phyloP scores from a whole-genome alignment of 345 rosid species.

The Brassica cretica region DNA sequence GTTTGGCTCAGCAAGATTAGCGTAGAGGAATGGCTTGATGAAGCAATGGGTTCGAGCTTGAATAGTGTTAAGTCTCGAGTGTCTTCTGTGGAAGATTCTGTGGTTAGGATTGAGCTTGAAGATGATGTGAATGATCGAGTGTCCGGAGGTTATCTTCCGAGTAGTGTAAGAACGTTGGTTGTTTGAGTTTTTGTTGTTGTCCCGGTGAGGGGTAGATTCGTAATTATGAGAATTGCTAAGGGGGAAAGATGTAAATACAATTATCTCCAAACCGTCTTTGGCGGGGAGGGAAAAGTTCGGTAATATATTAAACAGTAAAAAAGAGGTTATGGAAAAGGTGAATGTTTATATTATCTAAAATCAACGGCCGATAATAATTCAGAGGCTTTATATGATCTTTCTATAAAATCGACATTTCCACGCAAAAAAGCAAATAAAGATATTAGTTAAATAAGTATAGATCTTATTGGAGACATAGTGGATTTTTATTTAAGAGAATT shows the following conservation, averaged over 20 bases:
- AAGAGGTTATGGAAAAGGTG: conserved; percentile 27
- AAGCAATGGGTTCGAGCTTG: conserved; percentile 66
- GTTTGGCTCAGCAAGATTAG: conserved; percentile 63
- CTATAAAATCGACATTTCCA: conserved; percentile 6
- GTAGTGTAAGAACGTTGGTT: conserved; percentile 49
- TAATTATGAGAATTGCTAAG: conserved; percentile 18
- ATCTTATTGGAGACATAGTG: conserved; percentile 8
- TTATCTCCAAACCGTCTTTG: conserved; percentile 47
- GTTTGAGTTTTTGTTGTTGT: conserved; percentile 40
- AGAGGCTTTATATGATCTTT: neutral
- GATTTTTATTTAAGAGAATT: neutral
- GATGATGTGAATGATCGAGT: conserved; percentile 39
- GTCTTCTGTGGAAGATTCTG: conserved; percentile 40
- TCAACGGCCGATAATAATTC: conserved; percentile 37
- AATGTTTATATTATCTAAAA: conserved; percentile 27
- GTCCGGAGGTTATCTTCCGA: conserved; percentile 64
- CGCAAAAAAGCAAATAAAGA: neutral
- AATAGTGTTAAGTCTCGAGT: conserved; percentile 52
- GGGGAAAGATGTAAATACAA: conserved; percentile 60
- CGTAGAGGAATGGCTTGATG: conserved; percentile 80
- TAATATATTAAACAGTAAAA: conserved; percentile 36
- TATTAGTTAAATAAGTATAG: neutral
- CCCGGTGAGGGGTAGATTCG: conserved; percentile 23
- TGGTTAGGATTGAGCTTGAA: conserved; percentile 59
- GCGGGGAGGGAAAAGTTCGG: conserved; percentile 45